Conservation (phyloP, 192 early-diverging fungal genomes). For the Entomortierella chlamydospora region DNA sequence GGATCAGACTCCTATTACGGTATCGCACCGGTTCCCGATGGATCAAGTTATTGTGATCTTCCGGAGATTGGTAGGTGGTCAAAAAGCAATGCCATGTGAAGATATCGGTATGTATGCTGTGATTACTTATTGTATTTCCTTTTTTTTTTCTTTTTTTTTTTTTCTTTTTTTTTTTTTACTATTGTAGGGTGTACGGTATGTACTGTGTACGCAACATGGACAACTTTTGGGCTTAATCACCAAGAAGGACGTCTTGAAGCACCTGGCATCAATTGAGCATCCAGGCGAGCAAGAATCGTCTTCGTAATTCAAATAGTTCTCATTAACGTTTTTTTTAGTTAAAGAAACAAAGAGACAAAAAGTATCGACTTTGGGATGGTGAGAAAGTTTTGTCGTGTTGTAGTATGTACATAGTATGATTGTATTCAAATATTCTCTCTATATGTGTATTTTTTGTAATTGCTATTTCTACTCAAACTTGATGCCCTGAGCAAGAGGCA, state of each 20-base stretch:
- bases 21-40: slow-evolving; percentile 69
- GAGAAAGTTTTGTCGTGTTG: no score
- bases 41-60: slow-evolving; percentile 76
- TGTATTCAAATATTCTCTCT: not conserved
- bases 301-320: not conserved
- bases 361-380: no score
- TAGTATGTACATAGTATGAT: not conserved
- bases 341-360: no score
- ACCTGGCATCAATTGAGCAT: slow-evolving; percentile 54
- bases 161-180: no score
- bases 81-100: no score
- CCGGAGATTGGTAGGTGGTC: slow-evolving; percentile 66
- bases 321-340: no score
- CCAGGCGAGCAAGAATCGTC: slow-evolving; percentile 38
- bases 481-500: slow-evolving; percentile 96
- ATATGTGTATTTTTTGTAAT: slow-evolving; percentile 8
- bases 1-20: slow-evolving; percentile 76
- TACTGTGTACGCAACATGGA: slow-evolving; percentile 69
- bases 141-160: not conserved
- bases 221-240: slow-evolving; percentile 74
- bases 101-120: not conserved
- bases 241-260: slow-evolving; percentile 76
- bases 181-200: slow-evolving; percentile 70
- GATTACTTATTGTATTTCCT: not conserved
- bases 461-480: slow-evolving; percentile 75